These are phyloP conservation scores for Neophaeococcomyces mojaviensis DNA, from an alignment of 2,329 filamentous ascomycete species.

Conservation along the genomic window DNA sequence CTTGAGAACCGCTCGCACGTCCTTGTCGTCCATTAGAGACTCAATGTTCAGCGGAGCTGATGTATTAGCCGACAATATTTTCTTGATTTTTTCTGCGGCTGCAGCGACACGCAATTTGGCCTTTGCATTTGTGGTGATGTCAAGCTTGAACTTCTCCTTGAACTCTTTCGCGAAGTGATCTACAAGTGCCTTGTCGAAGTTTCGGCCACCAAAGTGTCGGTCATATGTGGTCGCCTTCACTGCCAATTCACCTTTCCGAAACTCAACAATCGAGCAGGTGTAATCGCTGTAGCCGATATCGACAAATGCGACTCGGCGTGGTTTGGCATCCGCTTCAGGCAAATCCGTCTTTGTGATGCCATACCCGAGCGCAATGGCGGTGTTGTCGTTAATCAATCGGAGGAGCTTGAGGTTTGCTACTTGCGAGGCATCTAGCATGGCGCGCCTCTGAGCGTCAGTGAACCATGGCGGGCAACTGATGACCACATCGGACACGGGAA, in stretches of 20 bases:
- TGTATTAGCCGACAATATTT: constrained; percentile 92
- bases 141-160: constrained; percentile 95
- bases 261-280: constrained; percentile 89
- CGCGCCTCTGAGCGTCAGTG: constrained; percentile 85
- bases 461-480: constrained; percentile 96
- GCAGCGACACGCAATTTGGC: constrained; percentile 78
- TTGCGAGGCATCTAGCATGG: constrained; percentile 82
- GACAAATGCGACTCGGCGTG: constrained; percentile 80
- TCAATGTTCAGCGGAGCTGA: constrained; percentile 91
- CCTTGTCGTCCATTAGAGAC: constrained; percentile 96
- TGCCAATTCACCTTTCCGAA: constrained; percentile 89
- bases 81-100: constrained; percentile 95
- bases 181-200: constrained; percentile 91
- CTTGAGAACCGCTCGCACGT: constrained; percentile 82
- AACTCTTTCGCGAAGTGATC: constrained; percentile 95
- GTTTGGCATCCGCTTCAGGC: constrained; percentile 80
- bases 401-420: constrained; percentile 89
- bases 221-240: constrained; percentile 91
- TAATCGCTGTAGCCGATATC: constrained; percentile 97
- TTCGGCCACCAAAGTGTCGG: constrained; percentile 91
- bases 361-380: constrained; percentile 88
- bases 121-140: constrained; percentile 84
- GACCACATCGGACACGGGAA: constrained; percentile 86
- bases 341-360: constrained; percentile 98
- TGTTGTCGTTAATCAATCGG: constrained; percentile 95